Base-by-base conservation (phyloP, 2,329 filamentous ascomycete genomes). In the Fusarium devonianum region DNA sequence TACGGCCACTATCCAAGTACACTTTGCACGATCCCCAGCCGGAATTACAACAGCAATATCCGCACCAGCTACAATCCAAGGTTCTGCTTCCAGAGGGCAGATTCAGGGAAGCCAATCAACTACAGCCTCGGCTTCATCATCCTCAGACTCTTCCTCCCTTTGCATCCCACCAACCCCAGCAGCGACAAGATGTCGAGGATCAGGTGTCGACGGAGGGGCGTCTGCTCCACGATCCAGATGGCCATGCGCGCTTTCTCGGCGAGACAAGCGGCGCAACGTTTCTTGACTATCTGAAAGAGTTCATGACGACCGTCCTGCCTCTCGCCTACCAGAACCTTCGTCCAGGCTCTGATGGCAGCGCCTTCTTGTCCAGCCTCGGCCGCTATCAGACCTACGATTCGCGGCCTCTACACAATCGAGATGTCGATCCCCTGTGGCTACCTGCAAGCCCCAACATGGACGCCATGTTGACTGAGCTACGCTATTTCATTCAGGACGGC, bases 191-290 rank as follows among this genome's bases (percentile, higher is more conserved):
- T 19, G 64, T 67, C 4, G 64, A 64, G 17, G 60, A 57, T 8
- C 50, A 56, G 19, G 56, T 49, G 11, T 47, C 63, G 13, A 67
- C 60, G 5, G 64, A 75, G n/a, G 77, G 75, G 7, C 69, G 73
- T 14, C 63, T 78, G 13, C 69, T 81, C 5, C 68, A 73, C 18
- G 78, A 81, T 49, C 64, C 67, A 3, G 71, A 75, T 33, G 77
- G 77, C 17, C 75, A 71, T 17, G 65, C 71, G 1, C 73, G 77
- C 10, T 80, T 77, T 58, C 71, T 78, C 3, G 78, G 78, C 28
- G 75, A 75, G 58, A 79, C 77, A 7, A 79, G 77, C 16, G 77
- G 76, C 12, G 75, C 77, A 9, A 77, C 74, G 1, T 80, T 80
- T 42, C 71, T 80, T 5, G 78, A 81, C 48, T 67, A 75, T 13